phyloP scores from a whole-genome alignment of 2,329 filamentous ascomycete genomes.

The Lasiodiplodia citricola region DNA sequence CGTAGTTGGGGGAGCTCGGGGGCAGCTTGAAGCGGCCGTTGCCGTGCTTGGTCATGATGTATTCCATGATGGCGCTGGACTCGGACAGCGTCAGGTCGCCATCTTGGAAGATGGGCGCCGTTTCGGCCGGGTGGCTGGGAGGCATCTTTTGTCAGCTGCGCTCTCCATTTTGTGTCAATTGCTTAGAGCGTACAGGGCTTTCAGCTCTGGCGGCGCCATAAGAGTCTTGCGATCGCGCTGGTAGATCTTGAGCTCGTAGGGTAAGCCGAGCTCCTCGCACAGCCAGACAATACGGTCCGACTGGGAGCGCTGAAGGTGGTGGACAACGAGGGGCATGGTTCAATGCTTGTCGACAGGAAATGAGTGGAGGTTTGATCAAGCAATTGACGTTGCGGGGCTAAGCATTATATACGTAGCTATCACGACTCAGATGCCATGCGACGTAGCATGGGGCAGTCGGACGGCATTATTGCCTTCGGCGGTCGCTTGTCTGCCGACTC shows the following conservation, averaged over 20 bases:
- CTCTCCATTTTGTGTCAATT: not conserved
- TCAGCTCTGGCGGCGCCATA: conserved; percentile 37
- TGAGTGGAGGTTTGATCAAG: not conserved
- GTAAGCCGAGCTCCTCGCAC: conserved; percentile 66
- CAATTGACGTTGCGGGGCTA: not conserved
- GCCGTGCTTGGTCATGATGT: conserved; percentile 58
- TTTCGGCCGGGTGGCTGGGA: conserved; percentile 55
- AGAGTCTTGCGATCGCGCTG: conserved; percentile 48
- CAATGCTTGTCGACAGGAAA: not conserved
- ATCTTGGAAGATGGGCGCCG: conserved; percentile 67
- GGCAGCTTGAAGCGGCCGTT: conserved; percentile 54
- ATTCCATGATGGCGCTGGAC: conserved; percentile 65
- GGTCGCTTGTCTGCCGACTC: not conserved
- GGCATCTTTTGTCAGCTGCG: conserved; percentile 27
- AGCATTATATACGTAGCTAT: not conserved
- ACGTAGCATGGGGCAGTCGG: not conserved
- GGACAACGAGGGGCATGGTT: conserved; percentile 36
- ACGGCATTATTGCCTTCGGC: not conserved
- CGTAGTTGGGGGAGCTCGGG: conserved; percentile 56
- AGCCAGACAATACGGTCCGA: conserved; percentile 70
- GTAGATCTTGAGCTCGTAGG: conserved; percentile 58
- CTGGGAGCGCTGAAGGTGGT: conserved; percentile 56
- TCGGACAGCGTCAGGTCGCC: conserved; percentile 62
- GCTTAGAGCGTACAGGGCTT: conserved; percentile 33
- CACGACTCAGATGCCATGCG: not conserved